Conservation (phyloP, 2,329 filamentous ascomycete genomes). For the Colletotrichum sp. region DNA sequence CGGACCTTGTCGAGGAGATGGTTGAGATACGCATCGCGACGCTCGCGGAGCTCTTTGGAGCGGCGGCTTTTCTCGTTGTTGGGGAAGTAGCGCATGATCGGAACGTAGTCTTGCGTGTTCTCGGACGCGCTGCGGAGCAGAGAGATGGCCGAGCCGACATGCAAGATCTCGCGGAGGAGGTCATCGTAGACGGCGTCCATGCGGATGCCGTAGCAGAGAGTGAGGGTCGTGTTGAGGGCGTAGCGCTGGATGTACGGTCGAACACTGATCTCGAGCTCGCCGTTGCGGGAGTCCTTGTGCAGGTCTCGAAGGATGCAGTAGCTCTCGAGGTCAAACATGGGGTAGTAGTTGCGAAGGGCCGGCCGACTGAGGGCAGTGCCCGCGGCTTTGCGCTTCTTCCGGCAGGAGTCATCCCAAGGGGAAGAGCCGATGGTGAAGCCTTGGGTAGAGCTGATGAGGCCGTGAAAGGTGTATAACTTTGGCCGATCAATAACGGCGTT, state of each 20-base stretch:
- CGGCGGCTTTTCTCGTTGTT: constrained; percentile 65
- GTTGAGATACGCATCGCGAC: constrained; percentile 70
- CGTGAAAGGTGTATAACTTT: not conserved
- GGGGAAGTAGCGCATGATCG: constrained; percentile 63
- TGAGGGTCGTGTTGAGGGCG: constrained; percentile 78
- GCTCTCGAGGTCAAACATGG: not conserved
- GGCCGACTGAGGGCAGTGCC: not conserved
- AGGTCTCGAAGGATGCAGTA: not conserved
- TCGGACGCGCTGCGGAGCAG: constrained; percentile 81
- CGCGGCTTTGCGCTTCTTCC: not conserved
- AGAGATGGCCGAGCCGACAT: constrained; percentile 77
- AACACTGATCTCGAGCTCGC: not conserved
- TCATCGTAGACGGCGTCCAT: constrained; percentile 73
- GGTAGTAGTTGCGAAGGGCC: not conserved
- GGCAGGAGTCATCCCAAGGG: not conserved
- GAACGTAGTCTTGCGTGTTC: constrained; percentile 88
- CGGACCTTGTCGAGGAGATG: constrained; percentile 68
- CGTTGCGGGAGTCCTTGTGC: not conserved
- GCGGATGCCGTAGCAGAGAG: constrained; percentile 79
- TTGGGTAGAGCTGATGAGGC: not conserved
- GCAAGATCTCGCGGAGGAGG: constrained; percentile 74
- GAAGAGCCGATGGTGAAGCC: not conserved
- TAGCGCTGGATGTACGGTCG: constrained; percentile 39
- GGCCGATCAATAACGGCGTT: not conserved
- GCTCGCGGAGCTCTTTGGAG: constrained; percentile 68